Evolutionary conservation across 768 basidiomycete species (phyloP).

Genomic region (Mycena epipterygia): DNA sequence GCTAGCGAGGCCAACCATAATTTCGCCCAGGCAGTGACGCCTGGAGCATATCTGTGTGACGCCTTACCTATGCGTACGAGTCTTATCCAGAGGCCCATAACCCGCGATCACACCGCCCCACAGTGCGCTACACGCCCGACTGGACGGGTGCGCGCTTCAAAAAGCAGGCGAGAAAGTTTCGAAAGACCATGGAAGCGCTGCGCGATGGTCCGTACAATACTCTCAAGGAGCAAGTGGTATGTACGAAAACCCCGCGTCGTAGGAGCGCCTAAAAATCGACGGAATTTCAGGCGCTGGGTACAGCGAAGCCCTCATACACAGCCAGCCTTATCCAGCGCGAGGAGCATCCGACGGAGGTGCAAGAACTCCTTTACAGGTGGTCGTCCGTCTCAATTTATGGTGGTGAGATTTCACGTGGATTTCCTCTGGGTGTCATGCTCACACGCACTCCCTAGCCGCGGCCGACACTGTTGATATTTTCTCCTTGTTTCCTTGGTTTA

Average conservation of each 20-base stretch:
- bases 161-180: background rate
- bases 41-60: slow-evolving; percentile 16
- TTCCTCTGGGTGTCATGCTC: too few relatives aligned
- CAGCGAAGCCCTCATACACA: slow-evolving; percentile 14
- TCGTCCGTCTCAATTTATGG: background rate
- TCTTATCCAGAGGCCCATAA: too few relatives aligned
- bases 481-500: too few relatives aligned
- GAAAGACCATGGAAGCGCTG: background rate
- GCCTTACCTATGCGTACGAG: slow-evolving; percentile 1
- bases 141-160: slow-evolving; percentile 1
- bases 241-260: background rate
- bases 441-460: too few relatives aligned
- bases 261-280: background rate
- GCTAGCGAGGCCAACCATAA: slow-evolving; percentile 1
- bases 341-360: background rate
- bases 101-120: too few relatives aligned
- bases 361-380: slow-evolving; percentile 13
- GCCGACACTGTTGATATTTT: too few relatives aligned
- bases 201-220: slow-evolving; percentile 6
- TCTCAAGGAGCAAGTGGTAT: slow-evolving; percentile 3
- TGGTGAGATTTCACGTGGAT: too few relatives aligned
- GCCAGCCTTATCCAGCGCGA: slow-evolving; percentile 12
- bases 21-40: background rate
- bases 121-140: slow-evolving; percentile 2
- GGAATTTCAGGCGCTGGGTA: background rate